Percentiles rank a stretch among this genome's conserved stretches.
Evolutionary conservation across 1,284 basidiomycete species (phyloP).

Genomic region (Sphaerobolus stellatus): DNA sequence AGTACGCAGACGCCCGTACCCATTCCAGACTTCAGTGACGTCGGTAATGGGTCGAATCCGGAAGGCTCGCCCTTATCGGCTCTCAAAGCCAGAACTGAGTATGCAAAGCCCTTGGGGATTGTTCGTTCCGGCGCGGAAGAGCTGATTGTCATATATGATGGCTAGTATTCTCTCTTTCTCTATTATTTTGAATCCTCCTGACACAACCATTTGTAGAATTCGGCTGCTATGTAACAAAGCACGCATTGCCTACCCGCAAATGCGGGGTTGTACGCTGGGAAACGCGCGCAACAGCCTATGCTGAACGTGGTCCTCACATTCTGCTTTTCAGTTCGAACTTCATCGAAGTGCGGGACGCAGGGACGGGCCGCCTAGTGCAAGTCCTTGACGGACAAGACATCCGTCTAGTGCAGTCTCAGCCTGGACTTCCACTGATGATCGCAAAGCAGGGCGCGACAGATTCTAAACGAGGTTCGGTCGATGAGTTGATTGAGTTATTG

Average conservation of each 20-base stretch:
- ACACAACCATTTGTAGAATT: slow-evolving; percentile 36
- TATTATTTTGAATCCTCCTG: background rate
- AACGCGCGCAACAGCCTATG: slow-evolving; percentile 57
- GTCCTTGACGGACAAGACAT: slow-evolving; percentile 70
- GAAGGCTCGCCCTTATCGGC: slow-evolving; percentile 36
- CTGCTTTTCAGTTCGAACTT: slow-evolving; percentile 71
- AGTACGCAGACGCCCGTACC: slow-evolving; percentile 38
- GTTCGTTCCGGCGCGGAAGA: slow-evolving; percentile 57
- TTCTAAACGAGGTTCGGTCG: slow-evolving; percentile 52
- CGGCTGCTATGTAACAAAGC: slow-evolving; percentile 71
- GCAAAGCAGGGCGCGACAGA: slow-evolving; percentile 57
- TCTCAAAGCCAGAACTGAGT: slow-evolving; percentile 60
- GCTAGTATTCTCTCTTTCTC: slow-evolving; percentile 41
- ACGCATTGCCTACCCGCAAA: slow-evolving; percentile 61
- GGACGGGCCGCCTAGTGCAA: slow-evolving; percentile 66
- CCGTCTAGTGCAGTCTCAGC: slow-evolving; percentile 53
- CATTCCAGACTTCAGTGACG: slow-evolving; percentile 60
- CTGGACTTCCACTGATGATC: slow-evolving; percentile 55
- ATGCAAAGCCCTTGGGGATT: slow-evolving; percentile 64
- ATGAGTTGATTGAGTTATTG: slow-evolving; percentile 65
- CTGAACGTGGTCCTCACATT: slow-evolving; percentile 57
- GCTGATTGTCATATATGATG: slow-evolving; percentile 69
- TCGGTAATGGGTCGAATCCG: slow-evolving; percentile 32
- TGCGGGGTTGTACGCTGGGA: slow-evolving; percentile 74
- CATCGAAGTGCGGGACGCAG: slow-evolving; percentile 65